phyloP scores from a whole-genome alignment of 208 protist genomes.

The Crithidia thermophila region DNA sequence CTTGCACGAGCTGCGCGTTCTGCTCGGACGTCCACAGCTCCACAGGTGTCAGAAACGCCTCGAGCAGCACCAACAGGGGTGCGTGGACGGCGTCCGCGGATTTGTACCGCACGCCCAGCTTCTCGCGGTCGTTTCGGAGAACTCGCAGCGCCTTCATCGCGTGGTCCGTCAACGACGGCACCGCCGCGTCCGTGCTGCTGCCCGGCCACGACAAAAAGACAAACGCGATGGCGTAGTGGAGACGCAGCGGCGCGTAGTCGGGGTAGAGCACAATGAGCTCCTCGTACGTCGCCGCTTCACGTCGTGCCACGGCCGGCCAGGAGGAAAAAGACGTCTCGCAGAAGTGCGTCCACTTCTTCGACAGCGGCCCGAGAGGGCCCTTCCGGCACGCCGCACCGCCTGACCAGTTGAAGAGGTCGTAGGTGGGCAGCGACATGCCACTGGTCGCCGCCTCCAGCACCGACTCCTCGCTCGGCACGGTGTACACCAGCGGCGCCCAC shows the following conservation, averaged over 20 bases:
- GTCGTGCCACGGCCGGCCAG: slow-evolving; percentile 18
- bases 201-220: slow-evolving; percentile 26
- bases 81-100: slow-evolving; percentile 34
- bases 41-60: slow-evolving; percentile 42
- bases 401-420: slow-evolving; percentile 61
- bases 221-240: slow-evolving; percentile 64
- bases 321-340: slow-evolving; percentile 60
- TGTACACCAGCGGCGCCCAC: slow-evolving; percentile 30
- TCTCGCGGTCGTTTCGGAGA: slow-evolving; percentile 21
- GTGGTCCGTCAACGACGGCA: slow-evolving; percentile 4
- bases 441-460: not conserved
- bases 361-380: slow-evolving; percentile 8
- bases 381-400: slow-evolving; percentile 23
- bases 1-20: slow-evolving; percentile 17
- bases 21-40: slow-evolving; percentile 8
- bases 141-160: slow-evolving; percentile 24
- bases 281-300: slow-evolving; percentile 66
- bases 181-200: not conserved
- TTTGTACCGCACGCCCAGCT: slow-evolving; percentile 12
- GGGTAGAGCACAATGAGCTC: slow-evolving; percentile 84
- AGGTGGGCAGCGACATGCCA: not conserved
- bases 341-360: slow-evolving; percentile 42
- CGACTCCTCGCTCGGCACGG: not conserved
- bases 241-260: slow-evolving; percentile 58
- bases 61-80: slow-evolving; percentile 41